Evolutionary conservation across 495 filamentous ascomycete species (phyloP).

Genomic region (Penicillium desertorum): DNA sequence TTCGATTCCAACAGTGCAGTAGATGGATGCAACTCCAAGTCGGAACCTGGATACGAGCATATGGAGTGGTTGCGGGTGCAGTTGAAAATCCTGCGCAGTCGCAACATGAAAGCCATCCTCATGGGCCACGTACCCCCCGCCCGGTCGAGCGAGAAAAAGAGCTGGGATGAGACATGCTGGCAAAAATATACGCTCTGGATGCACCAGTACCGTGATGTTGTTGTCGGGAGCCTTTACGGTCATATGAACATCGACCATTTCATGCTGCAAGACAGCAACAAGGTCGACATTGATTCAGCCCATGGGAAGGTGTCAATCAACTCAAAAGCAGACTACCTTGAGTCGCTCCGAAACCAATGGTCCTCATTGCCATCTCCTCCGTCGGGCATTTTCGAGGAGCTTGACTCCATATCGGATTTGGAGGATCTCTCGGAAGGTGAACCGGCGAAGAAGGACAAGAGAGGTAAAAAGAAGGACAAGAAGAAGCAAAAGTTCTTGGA

Average conservation of each 20-base stretch:
- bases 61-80: slow-evolving; percentile 97
- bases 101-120: slow-evolving; percentile 91
- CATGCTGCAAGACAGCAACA: slow-evolving; percentile 80
- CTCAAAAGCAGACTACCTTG: slow-evolving; percentile 74
- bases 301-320: slow-evolving; percentile 50
- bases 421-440: neutral
- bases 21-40: slow-evolving; percentile 75
- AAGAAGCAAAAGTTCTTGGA: slow-evolving; percentile 58
- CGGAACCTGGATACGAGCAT: slow-evolving; percentile 87
- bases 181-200: slow-evolving; percentile 95
- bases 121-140: slow-evolving; percentile 94
- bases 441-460: slow-evolving; percentile 36
- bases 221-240: slow-evolving; percentile 76
- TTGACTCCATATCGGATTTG: slow-evolving; percentile 19
- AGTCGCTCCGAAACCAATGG: slow-evolving; percentile 76
- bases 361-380: slow-evolving; percentile 66
- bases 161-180: slow-evolving; percentile 96
- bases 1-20: slow-evolving; percentile 89
- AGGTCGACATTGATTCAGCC: slow-evolving; percentile 55
- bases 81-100: slow-evolving; percentile 73
- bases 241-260: slow-evolving; percentile 99
- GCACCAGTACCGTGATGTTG: slow-evolving; percentile 84
- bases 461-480: slow-evolving; percentile 46
- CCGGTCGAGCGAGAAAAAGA: slow-evolving; percentile 73
- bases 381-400: slow-evolving; percentile 16